These are phyloP conservation scores for Teunomyces lycoperdinae DNA, from an alignment of 805 yeast species.

Conservation along the genomic window DNA sequence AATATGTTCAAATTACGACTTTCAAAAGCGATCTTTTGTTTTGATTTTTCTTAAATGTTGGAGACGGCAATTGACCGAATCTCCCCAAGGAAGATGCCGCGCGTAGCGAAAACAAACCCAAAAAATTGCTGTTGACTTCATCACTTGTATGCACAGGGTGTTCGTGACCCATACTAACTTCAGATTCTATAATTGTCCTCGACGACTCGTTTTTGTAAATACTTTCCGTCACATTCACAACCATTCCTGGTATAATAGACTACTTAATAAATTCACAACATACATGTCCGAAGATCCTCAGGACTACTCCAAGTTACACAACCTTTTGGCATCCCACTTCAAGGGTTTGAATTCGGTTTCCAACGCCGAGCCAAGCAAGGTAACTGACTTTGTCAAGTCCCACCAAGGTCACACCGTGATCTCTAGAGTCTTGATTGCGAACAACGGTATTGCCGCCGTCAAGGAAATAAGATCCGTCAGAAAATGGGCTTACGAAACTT, in stretches of 20 bases:
- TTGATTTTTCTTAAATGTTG: background rate
- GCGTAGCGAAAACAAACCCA: background rate
- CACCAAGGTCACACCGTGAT: slow-evolving; percentile 96
- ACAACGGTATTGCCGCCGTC: slow-evolving; percentile 99
- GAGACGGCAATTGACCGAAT: background rate
- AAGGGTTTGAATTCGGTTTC: slow-evolving; percentile 77
- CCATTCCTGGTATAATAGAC: slow-evolving; percentile 3
- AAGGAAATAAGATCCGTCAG: slow-evolving; percentile 96
- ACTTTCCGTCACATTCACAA: slow-evolving; percentile 3
- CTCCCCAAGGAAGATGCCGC: background rate
- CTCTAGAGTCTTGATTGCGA: slow-evolving; percentile 84
- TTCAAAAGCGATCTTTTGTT: background rate
- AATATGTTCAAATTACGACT: too few species aligned
- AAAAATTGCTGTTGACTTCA: background rate
- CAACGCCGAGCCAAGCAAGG: slow-evolving; percentile 70
- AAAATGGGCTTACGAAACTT: slow-evolving; percentile 99
- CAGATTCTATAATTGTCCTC: slow-evolving; percentile 2
- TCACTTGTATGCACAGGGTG: slow-evolving; percentile 1
- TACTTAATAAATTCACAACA: background rate
- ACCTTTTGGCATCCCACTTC: slow-evolving; percentile 65
- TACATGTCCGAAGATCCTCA: slow-evolving; percentile 8
- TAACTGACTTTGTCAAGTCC: slow-evolving; percentile 79
- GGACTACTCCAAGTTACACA: slow-evolving; percentile 28
- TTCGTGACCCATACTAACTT: slow-evolving; percentile 1
- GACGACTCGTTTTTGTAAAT: slow-evolving; percentile 3